A percentile compares a stretch with the other conserved stretches of the same genome.
These are phyloP conservation scores for Dioscorea zingiberensis DNA, from an alignment of 106 monocot genomes.

Conservation along the genomic window DNA sequence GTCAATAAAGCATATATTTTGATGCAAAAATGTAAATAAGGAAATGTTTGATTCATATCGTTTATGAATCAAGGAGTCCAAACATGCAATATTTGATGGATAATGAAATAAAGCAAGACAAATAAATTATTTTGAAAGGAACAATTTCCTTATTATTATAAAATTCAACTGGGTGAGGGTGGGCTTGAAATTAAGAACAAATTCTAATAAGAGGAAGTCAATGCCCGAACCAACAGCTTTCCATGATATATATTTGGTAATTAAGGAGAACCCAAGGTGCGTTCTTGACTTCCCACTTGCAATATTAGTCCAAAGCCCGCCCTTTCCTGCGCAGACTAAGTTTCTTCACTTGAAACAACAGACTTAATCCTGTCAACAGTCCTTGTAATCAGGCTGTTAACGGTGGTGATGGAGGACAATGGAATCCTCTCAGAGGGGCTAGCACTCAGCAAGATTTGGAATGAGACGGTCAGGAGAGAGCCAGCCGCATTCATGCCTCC, in stretches of 20 bases:
- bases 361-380: conserved; percentile 91
- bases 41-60: too few species aligned
- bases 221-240: conserved; percentile 87
- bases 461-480: conserved; percentile 75
- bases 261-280: conserved; percentile 82
- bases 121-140: too few species aligned
- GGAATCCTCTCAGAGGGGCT: conserved; percentile 82
- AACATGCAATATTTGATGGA: too few species aligned
- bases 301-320: not conserved
- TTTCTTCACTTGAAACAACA: conserved; percentile 48
- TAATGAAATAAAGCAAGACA: too few species aligned
- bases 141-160: too few species aligned
- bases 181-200: not conserved
- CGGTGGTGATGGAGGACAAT: conserved; percentile 73
- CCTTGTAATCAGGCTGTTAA: conserved; percentile 90
- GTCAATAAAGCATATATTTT: too few species aligned
- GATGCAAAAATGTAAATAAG: too few species aligned
- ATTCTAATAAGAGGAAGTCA: conserved; percentile 39
- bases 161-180: too few species aligned
- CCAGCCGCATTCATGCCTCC: conserved; percentile 15
- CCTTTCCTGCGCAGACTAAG: not conserved
- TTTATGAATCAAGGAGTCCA: too few species aligned
- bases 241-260: conserved; percentile 23
- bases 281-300: conserved; percentile 82
- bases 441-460: conserved; percentile 93